These are phyloP conservation scores for Nannochloropsis granulata DNA, from an alignment of 108 stramenopile species.

Conservation along the genomic window DNA sequence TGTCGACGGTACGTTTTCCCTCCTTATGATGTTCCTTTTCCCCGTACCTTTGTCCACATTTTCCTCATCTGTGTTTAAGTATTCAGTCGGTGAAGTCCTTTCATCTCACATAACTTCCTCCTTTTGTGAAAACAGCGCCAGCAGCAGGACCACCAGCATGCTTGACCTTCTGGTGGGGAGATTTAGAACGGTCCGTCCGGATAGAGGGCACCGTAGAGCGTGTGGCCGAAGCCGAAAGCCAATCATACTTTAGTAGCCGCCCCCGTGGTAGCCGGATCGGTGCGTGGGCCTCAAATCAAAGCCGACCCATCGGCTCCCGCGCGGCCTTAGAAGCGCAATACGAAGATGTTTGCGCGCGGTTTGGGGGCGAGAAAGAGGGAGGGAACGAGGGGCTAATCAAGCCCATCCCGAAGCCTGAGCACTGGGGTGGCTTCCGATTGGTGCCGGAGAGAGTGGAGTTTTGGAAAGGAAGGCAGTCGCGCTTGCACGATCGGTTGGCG, in stretches of 20 bases:
- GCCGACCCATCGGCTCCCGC: constrained; percentile 27
- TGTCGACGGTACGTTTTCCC: not conserved
- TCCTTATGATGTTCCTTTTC: too few relatives aligned
- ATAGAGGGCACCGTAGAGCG: constrained; percentile 39
- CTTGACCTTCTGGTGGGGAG: constrained; percentile 45
- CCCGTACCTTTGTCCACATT: too few relatives aligned
- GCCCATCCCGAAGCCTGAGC: constrained; percentile 29
- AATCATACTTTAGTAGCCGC: constrained; percentile 36
- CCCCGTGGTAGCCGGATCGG: constrained; percentile 41
- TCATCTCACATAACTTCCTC: not conserved
- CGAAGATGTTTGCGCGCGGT: constrained; percentile 1
- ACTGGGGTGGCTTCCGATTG: constrained; percentile 41
- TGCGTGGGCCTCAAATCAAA: constrained; percentile 40
- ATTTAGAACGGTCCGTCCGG: constrained; percentile 39
- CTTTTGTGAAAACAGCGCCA: not conserved
- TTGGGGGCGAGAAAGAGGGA: not conserved
- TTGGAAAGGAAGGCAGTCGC: constrained; percentile 39
- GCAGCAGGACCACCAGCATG: constrained; percentile 1
- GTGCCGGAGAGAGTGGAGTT: constrained; percentile 39
- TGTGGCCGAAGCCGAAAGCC: constrained; percentile 35
- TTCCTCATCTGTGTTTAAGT: too few relatives aligned
- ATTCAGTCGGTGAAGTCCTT: too few relatives aligned
- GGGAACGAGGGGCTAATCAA: not conserved
- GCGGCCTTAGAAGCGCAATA: constrained; percentile 28
- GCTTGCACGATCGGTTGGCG: constrained; percentile 40